Conservation (phyloP, 768 basidiomycete genomes). For the Lactifluus volemus region DNA sequence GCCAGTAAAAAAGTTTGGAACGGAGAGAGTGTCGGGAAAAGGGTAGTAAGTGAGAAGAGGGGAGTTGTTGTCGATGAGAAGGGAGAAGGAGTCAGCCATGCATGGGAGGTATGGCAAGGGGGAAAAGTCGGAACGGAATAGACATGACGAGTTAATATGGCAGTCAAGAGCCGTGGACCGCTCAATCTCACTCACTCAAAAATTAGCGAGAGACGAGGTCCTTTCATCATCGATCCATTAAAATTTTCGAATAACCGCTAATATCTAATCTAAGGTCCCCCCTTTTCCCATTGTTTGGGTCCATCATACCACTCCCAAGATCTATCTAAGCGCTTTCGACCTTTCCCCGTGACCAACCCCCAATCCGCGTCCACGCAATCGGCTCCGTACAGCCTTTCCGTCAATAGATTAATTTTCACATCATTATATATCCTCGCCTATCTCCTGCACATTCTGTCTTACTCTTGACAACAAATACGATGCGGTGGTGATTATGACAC, state of each 20-base stretch:
- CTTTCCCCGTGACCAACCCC: background rate
- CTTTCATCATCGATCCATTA: too few relatives aligned
- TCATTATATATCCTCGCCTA: background rate
- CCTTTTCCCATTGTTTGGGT: too few relatives aligned
- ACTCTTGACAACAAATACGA: background rate
- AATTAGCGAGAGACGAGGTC: too few relatives aligned
- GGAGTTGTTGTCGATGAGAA: slow-evolving; percentile 59
- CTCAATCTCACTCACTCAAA: too few relatives aligned
- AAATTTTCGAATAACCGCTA: too few relatives aligned
- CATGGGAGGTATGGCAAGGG: slow-evolving; percentile 19
- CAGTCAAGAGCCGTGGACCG: background rate
- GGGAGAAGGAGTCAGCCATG: slow-evolving; percentile 32
- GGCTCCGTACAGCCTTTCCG: slow-evolving; percentile 3
- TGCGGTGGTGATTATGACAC: background rate
- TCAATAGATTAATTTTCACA: background rate
- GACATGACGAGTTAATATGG: slow-evolving; percentile 15
- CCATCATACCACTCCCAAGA: background rate
- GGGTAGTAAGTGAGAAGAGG: slow-evolving; percentile 56
- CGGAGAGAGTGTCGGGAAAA: slow-evolving; percentile 43
- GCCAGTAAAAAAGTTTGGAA: slow-evolving; percentile 40
- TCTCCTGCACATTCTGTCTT: background rate
- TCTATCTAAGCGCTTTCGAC: background rate
- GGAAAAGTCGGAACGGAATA: slow-evolving; percentile 5
- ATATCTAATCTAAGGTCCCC: too few relatives aligned
- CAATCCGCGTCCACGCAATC: background rate